Percentiles rank a stretch among this genome's conserved stretches.
Conservation (phyloP, 495 filamentous ascomycete species). For the Lepidopterella palustris region DNA sequence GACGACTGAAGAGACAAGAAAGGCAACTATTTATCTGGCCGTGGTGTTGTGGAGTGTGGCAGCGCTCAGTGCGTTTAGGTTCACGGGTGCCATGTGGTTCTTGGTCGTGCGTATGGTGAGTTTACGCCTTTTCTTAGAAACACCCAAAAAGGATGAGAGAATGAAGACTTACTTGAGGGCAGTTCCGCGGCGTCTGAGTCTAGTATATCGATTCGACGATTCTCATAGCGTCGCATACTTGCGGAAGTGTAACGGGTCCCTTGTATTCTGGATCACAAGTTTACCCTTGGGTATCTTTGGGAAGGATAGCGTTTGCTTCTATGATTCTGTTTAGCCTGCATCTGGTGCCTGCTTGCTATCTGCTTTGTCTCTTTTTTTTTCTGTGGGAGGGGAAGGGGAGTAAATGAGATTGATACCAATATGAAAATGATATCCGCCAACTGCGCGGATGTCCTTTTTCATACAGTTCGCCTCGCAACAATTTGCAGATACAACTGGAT, state of each 20-base stretch:
- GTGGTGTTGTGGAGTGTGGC: slow-evolving; percentile 93
- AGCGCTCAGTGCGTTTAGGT: slow-evolving; percentile 78
- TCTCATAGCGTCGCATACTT: not conserved
- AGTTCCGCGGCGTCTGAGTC: slow-evolving; percentile 39
- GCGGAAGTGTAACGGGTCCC: slow-evolving; percentile 12
- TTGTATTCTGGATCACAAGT: no score
- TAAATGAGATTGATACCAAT: not conserved
- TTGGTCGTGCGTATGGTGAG: slow-evolving; percentile 87
- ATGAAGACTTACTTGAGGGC: slow-evolving; percentile 13
- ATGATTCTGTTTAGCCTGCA: not conserved
- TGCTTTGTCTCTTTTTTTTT: not conserved
- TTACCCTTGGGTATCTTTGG: not conserved
- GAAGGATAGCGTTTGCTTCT: not conserved
- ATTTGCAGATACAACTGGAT: no score
- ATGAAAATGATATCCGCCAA: not conserved
- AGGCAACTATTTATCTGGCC: slow-evolving; percentile 72
- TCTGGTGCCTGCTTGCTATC: not conserved
- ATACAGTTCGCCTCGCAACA: no score
- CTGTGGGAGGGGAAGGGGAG: no score
- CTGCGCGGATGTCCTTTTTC: no score
- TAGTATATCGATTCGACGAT: not conserved
- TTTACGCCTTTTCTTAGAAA: slow-evolving; percentile 14
- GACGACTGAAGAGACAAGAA: slow-evolving; percentile 39
- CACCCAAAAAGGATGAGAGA: no score
- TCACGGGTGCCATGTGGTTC: slow-evolving; percentile 89